Percentiles rank a stretch among this genome's conserved stretches.
Conservation (phyloP, 257 asterid genomes). For the Solanum sparsipilum region DNA sequence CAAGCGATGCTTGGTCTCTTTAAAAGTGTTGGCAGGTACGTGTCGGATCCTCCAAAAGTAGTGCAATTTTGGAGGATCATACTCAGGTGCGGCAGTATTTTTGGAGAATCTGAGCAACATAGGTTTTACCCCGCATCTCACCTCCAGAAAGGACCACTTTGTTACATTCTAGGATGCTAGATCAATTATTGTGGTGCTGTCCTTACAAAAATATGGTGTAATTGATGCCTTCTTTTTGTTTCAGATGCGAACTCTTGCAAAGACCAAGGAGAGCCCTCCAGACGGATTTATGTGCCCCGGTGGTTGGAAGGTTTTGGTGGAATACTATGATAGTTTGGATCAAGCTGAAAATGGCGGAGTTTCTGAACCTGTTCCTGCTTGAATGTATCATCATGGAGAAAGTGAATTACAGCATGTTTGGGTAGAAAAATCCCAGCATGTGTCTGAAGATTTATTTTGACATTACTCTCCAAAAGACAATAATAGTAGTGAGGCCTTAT, state of each 20-base stretch:
- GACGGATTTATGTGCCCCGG: conserved; percentile 97
- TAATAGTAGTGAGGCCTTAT: background rate
- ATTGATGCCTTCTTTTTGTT: background rate
- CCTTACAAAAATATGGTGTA: background rate
- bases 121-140: background rate
- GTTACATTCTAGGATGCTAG: background rate
- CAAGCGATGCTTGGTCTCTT: background rate
- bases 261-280: conserved; percentile 76
- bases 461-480: background rate
- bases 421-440: background rate
- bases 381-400: conserved; percentile 4
- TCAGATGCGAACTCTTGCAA: conserved; percentile 85
- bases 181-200: background rate
- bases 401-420: background rate
- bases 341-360: conserved; percentile 42
- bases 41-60: background rate
- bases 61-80: background rate
- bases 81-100: background rate
- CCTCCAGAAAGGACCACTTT: background rate
- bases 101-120: background rate
- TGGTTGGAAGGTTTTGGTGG: conserved; percentile 93
- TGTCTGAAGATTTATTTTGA: background rate
- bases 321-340: conserved; percentile 61
- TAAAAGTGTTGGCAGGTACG: background rate
- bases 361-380: conserved; percentile 47